Base-by-base conservation (phyloP, 1,139 yeast genomes). In the Yamadazyma buinensis region DNA sequence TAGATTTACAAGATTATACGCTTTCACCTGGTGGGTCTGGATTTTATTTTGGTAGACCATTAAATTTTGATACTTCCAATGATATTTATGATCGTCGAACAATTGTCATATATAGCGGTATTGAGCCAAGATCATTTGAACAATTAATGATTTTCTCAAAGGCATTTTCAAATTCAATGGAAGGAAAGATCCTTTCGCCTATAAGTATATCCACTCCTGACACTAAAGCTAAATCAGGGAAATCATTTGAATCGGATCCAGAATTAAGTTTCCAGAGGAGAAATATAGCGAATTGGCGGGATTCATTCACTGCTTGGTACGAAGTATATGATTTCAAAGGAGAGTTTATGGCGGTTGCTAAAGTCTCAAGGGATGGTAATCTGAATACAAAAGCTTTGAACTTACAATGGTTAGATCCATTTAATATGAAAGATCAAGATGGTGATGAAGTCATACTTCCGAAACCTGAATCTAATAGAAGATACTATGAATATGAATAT, bases 291-390 rank as follows among this genome's bases (percentile, higher is more conserved):
- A 38, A 43, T 5, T 65, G 71, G 71, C 43, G 42, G 11, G 72
- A 67, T 44, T 32, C 55, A 3, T 67, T 67, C 41, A 41, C 49
- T 3, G 48, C 55, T 9, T 66, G 71, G 70, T 61, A 51, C 38
- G 73, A 67, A 36, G 29, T 67, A 11, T 67, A 64, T 41, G 61
- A 65, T 39, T 44, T 47, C 35, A 42, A 41, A 28, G 74, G 73
- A 0, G 43, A 55, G 24, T 56, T 66, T 21, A 23, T 53, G 22
- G 45, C 47, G 3, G 37, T 66, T 15, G 44, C 55, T 7, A 52
- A 55, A 25, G 41, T 66, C 2, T 39, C 40, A 6, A 46, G 66
- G 31, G 55, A 55, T 24, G 63, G 61, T 3, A 28, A 34, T 0
- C 34, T 33, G 1, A 37, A 36, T 3, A 35, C 42, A 9, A 46